Base-by-base conservation (phyloP, 306 rosid genomes). In the Cyamopsis tetragonoloba region DNA sequence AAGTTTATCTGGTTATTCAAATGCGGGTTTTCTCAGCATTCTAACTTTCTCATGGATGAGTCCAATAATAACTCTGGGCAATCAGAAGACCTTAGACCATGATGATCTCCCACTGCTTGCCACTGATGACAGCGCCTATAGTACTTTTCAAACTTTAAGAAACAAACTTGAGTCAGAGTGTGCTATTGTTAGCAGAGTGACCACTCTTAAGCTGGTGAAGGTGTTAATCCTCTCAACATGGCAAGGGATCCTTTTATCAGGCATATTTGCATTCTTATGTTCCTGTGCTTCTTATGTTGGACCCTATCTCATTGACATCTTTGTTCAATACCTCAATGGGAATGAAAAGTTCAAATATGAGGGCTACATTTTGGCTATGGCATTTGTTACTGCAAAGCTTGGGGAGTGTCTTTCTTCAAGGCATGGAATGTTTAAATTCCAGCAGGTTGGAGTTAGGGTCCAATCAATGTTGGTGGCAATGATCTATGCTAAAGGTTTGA, bases 1-100 rank as follows among this genome's bases (percentile, higher is more conserved):
- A 66, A 80, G 46, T 64, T 77, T 80, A 3, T 78, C 77, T 72
- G 74, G 82, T 10, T 82, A 66, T 71, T 79, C 81, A 11, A 83
- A 62, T 57, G 92, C 98, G 66, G 92, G 92, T n/a, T 68, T 87
- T 73, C 81, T 87, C 72, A 80, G 89, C 62, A 31, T 81, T 53
- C 91, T 92, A 39, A 82, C 88, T 7, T 87, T 92, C 71, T 79
- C 92, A 43, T 87, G 98, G 98, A 79, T 92, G 66, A 77, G 82
- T 76, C 83, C 83, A 54, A 72, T 92, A 8, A 84, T 92, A 66
- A 76, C 81, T 2, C 10, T 47, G 51, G 98, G 98, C 13, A 72
- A 76, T 47, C 78, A 79, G 74, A 92, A 85, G 80, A 71, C 87
- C 19, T 77, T 92, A 53, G 84, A 84, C 74, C 84, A 84, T 71